These are phyloP conservation scores for Dryadomyces quercivorus DNA, from an alignment of 2,329 filamentous ascomycete genomes.

Conservation along the genomic window DNA sequence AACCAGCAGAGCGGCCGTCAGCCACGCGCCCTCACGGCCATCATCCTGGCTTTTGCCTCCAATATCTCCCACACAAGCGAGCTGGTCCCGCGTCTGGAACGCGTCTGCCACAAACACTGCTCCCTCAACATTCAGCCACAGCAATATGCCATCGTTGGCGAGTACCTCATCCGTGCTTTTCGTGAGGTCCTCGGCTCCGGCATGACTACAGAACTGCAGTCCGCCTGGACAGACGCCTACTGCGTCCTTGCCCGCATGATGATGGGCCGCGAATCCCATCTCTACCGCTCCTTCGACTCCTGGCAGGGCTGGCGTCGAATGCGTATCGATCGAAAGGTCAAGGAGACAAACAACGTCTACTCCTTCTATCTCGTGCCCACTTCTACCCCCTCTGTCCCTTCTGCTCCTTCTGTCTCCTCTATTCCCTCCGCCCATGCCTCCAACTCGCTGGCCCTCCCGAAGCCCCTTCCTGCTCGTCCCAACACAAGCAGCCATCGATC, in stretches of 20 bases:
- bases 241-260: conserved; percentile 62
- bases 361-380: conserved; percentile 50
- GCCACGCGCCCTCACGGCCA: conserved; percentile 45
- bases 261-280: conserved; percentile 49
- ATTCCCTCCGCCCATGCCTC: too few relatives aligned
- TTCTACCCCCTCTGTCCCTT: too few relatives aligned
- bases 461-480: not conserved
- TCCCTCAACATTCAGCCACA: conserved; percentile 56
- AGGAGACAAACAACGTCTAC: conserved; percentile 55
- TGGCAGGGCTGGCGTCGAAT: conserved; percentile 61
- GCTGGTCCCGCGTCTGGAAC: conserved; percentile 39
- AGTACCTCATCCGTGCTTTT: conserved; percentile 57
- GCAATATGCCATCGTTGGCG: conserved; percentile 59
- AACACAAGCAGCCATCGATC: not conserved
- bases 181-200: conserved; percentile 51
- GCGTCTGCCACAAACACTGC: conserved; percentile 60
- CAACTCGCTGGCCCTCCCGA: too few relatives aligned
- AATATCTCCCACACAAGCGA: conserved; percentile 54
- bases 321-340: conserved; percentile 49
- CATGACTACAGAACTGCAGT: conserved; percentile 50
- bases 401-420: too few relatives aligned
- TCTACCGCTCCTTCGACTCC: conserved; percentile 47
- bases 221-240: conserved; percentile 62
- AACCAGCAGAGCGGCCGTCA: conserved; percentile 53
- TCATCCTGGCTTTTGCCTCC: conserved; percentile 58